phyloP scores from a whole-genome alignment of 768 basidiomycete genomes.

The Suillus weaverae region DNA sequence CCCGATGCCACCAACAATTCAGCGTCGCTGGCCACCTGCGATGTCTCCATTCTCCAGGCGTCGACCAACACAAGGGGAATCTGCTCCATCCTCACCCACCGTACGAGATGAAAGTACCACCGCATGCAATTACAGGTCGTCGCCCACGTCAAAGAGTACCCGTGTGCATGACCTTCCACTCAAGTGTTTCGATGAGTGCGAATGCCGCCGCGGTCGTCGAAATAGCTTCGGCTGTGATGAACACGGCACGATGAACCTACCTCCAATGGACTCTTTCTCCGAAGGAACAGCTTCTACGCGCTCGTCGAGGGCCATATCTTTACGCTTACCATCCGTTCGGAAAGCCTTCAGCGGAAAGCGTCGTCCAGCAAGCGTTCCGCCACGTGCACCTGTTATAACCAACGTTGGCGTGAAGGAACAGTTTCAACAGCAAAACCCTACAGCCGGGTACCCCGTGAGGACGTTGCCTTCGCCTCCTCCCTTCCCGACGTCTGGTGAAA shows the following conservation, averaged over 20 bases:
- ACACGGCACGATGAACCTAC: neutral
- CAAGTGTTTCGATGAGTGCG: neutral
- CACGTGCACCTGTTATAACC: neutral
- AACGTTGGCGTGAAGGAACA: neutral
- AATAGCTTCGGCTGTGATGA: conserved; percentile 8
- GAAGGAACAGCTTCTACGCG: neutral
- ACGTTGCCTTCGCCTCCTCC: neutral
- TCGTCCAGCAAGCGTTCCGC: conserved; percentile 9
- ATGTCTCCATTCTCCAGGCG: conserved; percentile 6
- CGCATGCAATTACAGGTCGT: neutral
- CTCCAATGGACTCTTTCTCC: neutral
- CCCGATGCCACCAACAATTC: conserved; percentile 4
- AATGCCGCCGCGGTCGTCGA: conserved; percentile 17
- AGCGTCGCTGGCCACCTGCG: conserved; percentile 13
- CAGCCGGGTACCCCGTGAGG: neutral
- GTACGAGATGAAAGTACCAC: neutral
- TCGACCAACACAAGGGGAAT: neutral
- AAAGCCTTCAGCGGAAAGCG: conserved; percentile 10
- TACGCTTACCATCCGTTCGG: conserved; percentile 14
- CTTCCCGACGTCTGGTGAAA: conserved; percentile 4
- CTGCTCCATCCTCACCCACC: neutral
- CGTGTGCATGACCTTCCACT: conserved; percentile 8
- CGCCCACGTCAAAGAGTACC: neutral
- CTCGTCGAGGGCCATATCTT: conserved; percentile 2
- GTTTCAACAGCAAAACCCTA: neutral